Evolutionary conservation across 176 grass and related monocot genomes (phyloP), one percentile per base, ranked within the genome.

Genomic region (Carex scoparia): DNA sequence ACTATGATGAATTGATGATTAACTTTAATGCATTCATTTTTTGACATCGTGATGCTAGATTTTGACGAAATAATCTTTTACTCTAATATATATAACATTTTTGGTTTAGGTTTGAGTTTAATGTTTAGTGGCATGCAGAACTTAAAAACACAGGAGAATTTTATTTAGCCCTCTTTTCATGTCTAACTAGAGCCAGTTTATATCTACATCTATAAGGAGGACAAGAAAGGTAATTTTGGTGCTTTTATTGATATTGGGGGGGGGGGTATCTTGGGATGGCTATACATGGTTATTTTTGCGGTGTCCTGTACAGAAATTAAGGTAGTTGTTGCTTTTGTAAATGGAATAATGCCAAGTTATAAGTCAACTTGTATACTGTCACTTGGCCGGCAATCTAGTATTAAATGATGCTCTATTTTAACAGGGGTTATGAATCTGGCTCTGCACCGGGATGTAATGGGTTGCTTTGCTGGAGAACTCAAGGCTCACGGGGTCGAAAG

Each of bases 351-450:
- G 69, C 37, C 4, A 40, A 71, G 7, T 19, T 46, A 23, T 46
- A 19, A 44, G 16, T 46, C 38, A 71, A 71, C 16, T 56, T 57
- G 23, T 79, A 79, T 32, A 35, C 35, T 79, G 48, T 79, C 30
- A 5, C 49, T 79, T 79, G 5, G 49, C 27, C 3, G 33, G 12
- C 74, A 13, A 46, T 30, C 28, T 58, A 35, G 31, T 79, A 63
- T 10, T 86, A 64, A 75, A 55, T 79, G 11, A 63, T 62, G 69
- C 0, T 69, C 19, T 84, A 30, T 60, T 69, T 88, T 82, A 68
- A 82, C 68, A 97, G 94, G 49, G 89, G 92, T 69, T 94, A 93
- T 18, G 90, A 94, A 75, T 81, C 87, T 80, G 92, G 86, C 71
- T 23, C 74, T 56, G 49, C 67, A 87, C 84, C 88, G 31, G 84